Evolutionary conservation across 208 protist genomes (phyloP), one percentile per base, ranked within the genome.

Genomic region (Blechomonas ayalai): DNA sequence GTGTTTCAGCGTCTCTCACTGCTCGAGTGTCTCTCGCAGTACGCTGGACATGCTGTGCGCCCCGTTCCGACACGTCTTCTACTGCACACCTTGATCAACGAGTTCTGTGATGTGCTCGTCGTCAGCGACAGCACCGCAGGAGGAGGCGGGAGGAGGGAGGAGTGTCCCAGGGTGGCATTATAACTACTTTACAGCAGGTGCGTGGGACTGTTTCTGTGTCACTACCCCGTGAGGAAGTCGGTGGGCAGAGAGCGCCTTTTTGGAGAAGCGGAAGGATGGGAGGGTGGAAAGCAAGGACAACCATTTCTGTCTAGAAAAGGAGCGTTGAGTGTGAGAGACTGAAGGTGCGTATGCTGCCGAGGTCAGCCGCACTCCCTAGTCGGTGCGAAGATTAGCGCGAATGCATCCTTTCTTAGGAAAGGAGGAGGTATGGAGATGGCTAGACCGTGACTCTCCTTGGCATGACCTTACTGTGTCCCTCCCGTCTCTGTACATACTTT

Each of bases 1-100:
- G 53, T 86, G 25, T 73, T 80, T 41, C 69, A 79, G 24, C 41
- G 42, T 29, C 61, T 90, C 19, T 57, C 62, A 13, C 45, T 86
- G 15, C 45, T 91, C 33, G 52, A 55, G 7, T 15, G 45, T 7
- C 56, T 91, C 39, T 19, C n/a, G 26, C n/a, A 64, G 24, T 76
- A 81, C 47, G 67, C 62, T 23, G 66, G 72, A 20, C 63, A 59
- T 34, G 46, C 55, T 10, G 63, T 92, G 52, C 63, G 67, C 9
- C 41, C 58, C 8, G 65, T 85, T 16, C 72, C 77, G 15, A 91
- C 82, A 15, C 56, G 59, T 18, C 48, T 88, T 23, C 68, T 92
- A 47, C 52, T 92, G 19, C 83, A 92, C 54, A 48, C 75, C 3
- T 73, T 86, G 8, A 71, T 88, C 28, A 92, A 92, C 57, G 72